A percentile compares a stretch with the other conserved stretches of the same genome.
Evolutionary conservation across 331 rosid species (phyloP).

Genomic region (Rhamnella rubrinervis): DNA sequence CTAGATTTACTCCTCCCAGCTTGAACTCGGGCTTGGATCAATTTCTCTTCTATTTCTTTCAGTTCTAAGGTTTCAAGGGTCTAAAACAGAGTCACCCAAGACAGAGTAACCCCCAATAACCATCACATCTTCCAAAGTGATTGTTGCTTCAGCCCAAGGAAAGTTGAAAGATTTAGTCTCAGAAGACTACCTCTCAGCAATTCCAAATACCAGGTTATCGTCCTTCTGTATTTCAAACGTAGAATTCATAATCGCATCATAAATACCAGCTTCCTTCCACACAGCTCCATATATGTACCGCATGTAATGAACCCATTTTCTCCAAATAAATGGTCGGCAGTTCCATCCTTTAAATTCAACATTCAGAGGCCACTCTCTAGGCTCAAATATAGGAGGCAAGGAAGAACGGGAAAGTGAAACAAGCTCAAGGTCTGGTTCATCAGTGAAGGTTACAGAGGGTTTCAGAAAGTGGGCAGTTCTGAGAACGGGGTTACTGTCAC

Average conservation of each 20-base stretch:
- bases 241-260: slow-evolving; percentile 40
- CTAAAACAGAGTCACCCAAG: slow-evolving; percentile 30
- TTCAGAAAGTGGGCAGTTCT: too few species aligned
- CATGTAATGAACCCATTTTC: not conserved
- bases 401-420: not conserved
- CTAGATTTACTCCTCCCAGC: not conserved
- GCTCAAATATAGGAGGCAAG: not conserved
- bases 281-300: too few species aligned
- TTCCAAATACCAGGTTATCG: slow-evolving; percentile 20
- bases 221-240: not conserved
- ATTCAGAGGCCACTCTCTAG: not conserved
- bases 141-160: slow-evolving; percentile 52
- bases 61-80: not conserved
- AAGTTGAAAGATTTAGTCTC: slow-evolving; percentile 41
- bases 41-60: slow-evolving; percentile 17
- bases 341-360: not conserved
- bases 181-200: slow-evolving; percentile 43
- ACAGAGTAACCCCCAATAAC: slow-evolving; percentile 48
- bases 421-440: not conserved
- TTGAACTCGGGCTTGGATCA: too few species aligned
- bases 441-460: not conserved
- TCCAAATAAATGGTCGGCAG: not conserved
- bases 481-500: too few species aligned
- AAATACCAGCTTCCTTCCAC: slow-evolving; percentile 30
- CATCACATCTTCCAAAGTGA: slow-evolving; percentile 48